These are phyloP conservation scores for Penicillium daleae DNA, from an alignment of 495 filamentous ascomycete genomes.

Conservation along the genomic window DNA sequence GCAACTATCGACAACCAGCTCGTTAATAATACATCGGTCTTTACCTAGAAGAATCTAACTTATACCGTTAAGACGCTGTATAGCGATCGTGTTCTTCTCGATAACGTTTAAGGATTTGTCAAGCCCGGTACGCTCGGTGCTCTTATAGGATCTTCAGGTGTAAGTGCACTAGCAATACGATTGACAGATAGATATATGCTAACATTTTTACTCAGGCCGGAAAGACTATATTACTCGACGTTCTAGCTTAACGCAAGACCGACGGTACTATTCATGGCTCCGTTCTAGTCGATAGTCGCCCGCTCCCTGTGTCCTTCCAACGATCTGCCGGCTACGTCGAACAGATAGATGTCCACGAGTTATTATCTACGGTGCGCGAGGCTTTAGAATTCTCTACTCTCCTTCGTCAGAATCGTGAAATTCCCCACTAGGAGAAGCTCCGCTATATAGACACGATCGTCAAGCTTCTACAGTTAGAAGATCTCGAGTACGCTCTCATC, in stretches of 20 bases:
- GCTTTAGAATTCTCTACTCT: conserved; percentile 63
- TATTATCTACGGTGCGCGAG: conserved; percentile 62
- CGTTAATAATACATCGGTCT: conserved; percentile 52
- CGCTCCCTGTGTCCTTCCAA: conserved; percentile 79
- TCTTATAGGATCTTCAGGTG: conserved; percentile 69
- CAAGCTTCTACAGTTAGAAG: conserved; percentile 40
- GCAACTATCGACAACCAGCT: conserved; percentile 23
- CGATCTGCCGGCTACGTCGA: conserved; percentile 63
- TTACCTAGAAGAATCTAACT: too few species aligned
- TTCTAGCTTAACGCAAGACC: conserved; percentile 68
- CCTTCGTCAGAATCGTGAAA: conserved; percentile 57
- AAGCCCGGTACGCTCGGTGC: conserved; percentile 81
- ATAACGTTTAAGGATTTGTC: conserved; percentile 87
- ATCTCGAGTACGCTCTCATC: conserved; percentile 57
- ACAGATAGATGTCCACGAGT: conserved; percentile 64
- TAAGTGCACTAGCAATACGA: conserved; percentile 36
- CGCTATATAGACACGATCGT: conserved; percentile 64
- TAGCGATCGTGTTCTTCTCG: conserved; percentile 57
- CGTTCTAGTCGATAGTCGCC: conserved; percentile 81
- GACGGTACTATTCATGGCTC: conserved; percentile 86
- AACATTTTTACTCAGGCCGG: neutral
- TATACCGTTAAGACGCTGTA: conserved; percentile 55
- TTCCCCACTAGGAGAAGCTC: conserved; percentile 58
- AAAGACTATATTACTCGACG: conserved; percentile 61
- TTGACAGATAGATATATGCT: neutral